A percentile compares a stretch with the other conserved stretches of the same genome.
phyloP scores from a whole-genome alignment of 1,139 yeast genomes.

The Chernovozyma sophiae-reginae region DNA sequence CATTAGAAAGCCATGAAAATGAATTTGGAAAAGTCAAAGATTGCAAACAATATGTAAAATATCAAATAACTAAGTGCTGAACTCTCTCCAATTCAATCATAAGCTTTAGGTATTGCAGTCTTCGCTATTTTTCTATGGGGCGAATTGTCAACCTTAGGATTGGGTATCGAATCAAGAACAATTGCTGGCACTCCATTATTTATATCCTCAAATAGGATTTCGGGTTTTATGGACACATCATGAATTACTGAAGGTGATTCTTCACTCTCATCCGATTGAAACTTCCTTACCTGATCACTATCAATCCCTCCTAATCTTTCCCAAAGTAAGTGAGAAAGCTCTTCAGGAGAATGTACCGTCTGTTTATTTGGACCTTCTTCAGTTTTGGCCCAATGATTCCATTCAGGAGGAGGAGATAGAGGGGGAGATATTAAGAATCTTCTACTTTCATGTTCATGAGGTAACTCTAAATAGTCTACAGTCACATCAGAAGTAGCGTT shows the following conservation, averaged over 20 bases:
- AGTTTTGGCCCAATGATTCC: constrained; percentile 43
- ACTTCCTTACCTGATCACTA: constrained; percentile 31
- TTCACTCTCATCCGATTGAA: constrained; percentile 16
- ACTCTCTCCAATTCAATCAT: too few species aligned
- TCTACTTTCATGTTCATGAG: constrained; percentile 36
- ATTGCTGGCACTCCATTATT: constrained; percentile 37
- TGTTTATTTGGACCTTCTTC: constrained; percentile 42
- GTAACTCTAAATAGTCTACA: constrained; percentile 36
- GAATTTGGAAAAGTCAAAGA: too few species aligned
- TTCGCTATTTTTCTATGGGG: constrained; percentile 10
- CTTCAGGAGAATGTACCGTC: constrained; percentile 36
- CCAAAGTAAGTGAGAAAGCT: constrained; percentile 42
- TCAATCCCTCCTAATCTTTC: constrained; percentile 41
- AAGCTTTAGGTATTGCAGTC: constrained; percentile 17
- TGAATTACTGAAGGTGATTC: constrained; percentile 10
- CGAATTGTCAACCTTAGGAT: background rate
- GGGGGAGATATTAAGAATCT: constrained; percentile 47
- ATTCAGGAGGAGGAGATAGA: constrained; percentile 43
- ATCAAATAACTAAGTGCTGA: too few species aligned
- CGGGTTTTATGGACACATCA: constrained; percentile 25
- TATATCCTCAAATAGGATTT: constrained; percentile 36
- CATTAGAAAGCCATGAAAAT: too few species aligned
- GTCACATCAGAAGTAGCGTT: constrained; percentile 7
- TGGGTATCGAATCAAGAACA: constrained; percentile 24
- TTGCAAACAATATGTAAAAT: too few species aligned